Conservation (phyloP, 306 rosid genomes). For the Citrullus mucosospermus region DNA sequence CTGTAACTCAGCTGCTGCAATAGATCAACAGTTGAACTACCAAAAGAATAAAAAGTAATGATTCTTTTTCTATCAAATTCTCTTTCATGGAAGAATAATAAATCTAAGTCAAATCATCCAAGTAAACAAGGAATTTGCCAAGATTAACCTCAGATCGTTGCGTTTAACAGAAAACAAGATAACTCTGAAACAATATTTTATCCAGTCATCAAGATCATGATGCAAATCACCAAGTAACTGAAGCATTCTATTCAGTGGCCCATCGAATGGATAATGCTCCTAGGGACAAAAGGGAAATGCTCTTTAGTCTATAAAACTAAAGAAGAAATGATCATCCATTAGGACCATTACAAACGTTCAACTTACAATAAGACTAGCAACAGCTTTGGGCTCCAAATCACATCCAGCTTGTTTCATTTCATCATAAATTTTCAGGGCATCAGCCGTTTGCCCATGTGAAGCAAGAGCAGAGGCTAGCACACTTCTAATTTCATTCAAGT, state of each 20-base stretch:
- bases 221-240: slow-evolving; percentile 41
- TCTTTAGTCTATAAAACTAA: not conserved
- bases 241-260: slow-evolving; percentile 42
- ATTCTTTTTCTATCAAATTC: not conserved
- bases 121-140: not conserved
- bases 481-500: slow-evolving; percentile 50
- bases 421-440: slow-evolving; percentile 41
- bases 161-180: slow-evolving; percentile 46
- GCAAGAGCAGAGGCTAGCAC: slow-evolving; percentile 71
- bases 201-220: slow-evolving; percentile 39
- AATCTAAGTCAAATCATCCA: not conserved
- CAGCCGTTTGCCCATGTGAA: slow-evolving; percentile 42
- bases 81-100: not conserved
- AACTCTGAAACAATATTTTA: slow-evolving; percentile 51
- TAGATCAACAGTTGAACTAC: slow-evolving; percentile 48
- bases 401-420: slow-evolving; percentile 52
- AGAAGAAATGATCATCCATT: not conserved
- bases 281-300: slow-evolving; percentile 8
- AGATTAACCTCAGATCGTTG: slow-evolving; percentile 51
- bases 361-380: slow-evolving; percentile 57
- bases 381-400: slow-evolving; percentile 59
- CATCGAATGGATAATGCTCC: slow-evolving; percentile 43
- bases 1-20: slow-evolving; percentile 56
- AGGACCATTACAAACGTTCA: not conserved
- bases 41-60: slow-evolving; percentile 4